Conservation (phyloP, 1,284 basidiomycete genomes). For the Exobasidium rhododendri region DNA sequence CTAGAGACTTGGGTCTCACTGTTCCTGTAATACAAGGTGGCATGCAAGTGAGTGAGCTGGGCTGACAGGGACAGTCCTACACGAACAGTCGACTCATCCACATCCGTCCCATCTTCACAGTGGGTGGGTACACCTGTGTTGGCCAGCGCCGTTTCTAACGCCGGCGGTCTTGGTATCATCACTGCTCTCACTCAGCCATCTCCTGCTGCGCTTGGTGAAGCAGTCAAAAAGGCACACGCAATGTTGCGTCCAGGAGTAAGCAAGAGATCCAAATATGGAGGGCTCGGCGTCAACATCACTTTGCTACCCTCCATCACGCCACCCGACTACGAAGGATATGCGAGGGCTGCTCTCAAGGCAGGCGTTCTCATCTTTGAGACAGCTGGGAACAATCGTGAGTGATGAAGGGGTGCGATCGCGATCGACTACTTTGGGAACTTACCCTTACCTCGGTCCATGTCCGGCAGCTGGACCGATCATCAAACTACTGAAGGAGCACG, state of each 20-base stretch:
- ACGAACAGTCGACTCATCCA: not conserved
- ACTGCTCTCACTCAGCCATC: conserved; percentile 82
- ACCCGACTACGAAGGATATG: conserved; percentile 82
- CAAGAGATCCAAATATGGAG: conserved; percentile 34
- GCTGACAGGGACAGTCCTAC: not conserved
- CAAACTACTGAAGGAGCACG: conserved; percentile 72
- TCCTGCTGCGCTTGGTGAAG: conserved; percentile 75
- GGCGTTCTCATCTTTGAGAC: conserved; percentile 88
- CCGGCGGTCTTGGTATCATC: conserved; percentile 80
- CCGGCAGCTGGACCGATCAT: conserved; percentile 68
- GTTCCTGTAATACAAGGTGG: conserved; percentile 51
- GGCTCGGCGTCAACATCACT: conserved; percentile 80
- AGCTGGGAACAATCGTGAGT: conserved; percentile 79
- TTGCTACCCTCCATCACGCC: conserved; percentile 83
- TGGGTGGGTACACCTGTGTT: conserved; percentile 75
- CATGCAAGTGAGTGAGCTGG: conserved; percentile 25
- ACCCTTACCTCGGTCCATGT: not conserved
- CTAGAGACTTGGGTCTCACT: conserved; percentile 54
- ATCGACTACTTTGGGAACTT: not conserved
- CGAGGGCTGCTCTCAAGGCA: conserved; percentile 77
- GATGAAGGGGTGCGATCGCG: not conserved
- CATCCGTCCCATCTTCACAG: not conserved
- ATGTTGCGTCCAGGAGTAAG: conserved; percentile 30
- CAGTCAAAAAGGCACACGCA: conserved; percentile 72
- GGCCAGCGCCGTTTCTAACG: conserved; percentile 76